A percentile compares a stretch with the other conserved stretches of the same genome.
phyloP scores from a whole-genome alignment of 2,329 filamentous ascomycete species.

The Pseudogymnoascus verrucosus region DNA sequence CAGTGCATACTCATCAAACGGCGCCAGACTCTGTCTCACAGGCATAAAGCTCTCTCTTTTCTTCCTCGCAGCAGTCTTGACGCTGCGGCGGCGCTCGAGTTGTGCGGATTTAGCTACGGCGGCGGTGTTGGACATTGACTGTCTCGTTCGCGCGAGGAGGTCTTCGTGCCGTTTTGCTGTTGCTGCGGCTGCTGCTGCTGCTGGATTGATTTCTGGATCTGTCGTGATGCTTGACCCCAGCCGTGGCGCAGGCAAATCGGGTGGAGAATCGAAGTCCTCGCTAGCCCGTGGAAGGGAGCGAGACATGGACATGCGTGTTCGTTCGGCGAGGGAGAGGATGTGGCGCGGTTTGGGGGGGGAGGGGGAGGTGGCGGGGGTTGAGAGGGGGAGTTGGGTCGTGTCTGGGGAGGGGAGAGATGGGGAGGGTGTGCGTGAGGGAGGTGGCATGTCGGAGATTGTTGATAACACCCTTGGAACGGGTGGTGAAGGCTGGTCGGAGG shows the following conservation, averaged over 20 bases:
- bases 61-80: conserved; percentile 36
- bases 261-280: not conserved
- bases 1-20: not conserved
- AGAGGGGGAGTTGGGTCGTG: too few species aligned
- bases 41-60: conserved; percentile 29
- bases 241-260: conserved; percentile 13
- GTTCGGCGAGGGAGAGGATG: conserved; percentile 61
- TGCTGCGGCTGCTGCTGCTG: not conserved
- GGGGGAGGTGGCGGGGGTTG: too few species aligned
- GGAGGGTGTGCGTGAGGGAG: not conserved
- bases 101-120: conserved; percentile 53
- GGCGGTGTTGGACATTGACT: conserved; percentile 55
- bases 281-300: conserved; percentile 33
- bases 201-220: conserved; percentile 20
- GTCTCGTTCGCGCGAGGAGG: conserved; percentile 34
- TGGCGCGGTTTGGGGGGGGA: conserved; percentile 44
- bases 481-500: not conserved
- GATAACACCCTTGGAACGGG: not conserved
- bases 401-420: too few species aligned
- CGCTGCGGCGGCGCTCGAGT: conserved; percentile 44
- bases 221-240: conserved; percentile 9
- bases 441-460: not conserved
- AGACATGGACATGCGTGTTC: conserved; percentile 75
- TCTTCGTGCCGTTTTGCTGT: not conserved
- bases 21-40: conserved; percentile 16